Conservation (phyloP, 495 filamentous ascomycete genomes). For the Podospora pseudocomata region DNA sequence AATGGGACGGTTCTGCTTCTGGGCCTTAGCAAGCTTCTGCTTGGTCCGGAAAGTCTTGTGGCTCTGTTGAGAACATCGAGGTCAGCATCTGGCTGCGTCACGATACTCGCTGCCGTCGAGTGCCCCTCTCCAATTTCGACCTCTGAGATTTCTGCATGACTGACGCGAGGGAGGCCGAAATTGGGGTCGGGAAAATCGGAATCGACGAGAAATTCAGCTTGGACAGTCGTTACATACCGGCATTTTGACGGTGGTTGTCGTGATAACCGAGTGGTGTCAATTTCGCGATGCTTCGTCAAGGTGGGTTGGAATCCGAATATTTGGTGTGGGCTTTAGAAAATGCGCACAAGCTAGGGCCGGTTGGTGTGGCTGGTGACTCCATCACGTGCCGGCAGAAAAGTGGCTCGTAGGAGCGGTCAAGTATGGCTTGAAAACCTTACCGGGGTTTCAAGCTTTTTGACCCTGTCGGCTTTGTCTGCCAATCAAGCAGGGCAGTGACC, state of each 20-base stretch:
- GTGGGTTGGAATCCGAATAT: constrained; percentile 37
- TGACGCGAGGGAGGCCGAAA: constrained; percentile 5
- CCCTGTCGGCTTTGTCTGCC: constrained; percentile 1
- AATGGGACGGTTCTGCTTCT: constrained; percentile 99
- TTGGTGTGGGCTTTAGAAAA: constrained; percentile 40
- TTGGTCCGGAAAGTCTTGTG: constrained; percentile 99
- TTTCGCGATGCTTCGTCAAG: constrained; percentile 35
- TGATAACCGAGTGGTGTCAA: constrained; percentile 39
- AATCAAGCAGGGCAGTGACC: neutral
- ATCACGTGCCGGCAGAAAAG: constrained; percentile 26
- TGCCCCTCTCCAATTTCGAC: constrained; percentile 11
- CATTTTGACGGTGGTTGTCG: constrained; percentile 67
- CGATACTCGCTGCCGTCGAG: neutral
- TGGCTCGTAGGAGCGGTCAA: constrained; percentile 11
- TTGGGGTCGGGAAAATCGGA: constrained; percentile 7
- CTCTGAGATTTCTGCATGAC: neutral
- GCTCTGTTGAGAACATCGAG: constrained; percentile 56
- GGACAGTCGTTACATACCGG: constrained; percentile 57
- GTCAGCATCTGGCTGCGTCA: constrained; percentile 18
- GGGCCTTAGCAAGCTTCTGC: constrained; percentile 99
- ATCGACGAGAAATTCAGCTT: constrained; percentile 2
- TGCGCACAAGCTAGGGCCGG: constrained; percentile 25
- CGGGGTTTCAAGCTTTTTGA: neutral
- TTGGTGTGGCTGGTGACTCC: constrained; percentile 26
- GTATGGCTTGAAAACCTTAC: constrained; percentile 18